Base-by-base conservation (phyloP, 2,329 filamentous ascomycete species). In the Davidsoniella virescens region DNA sequence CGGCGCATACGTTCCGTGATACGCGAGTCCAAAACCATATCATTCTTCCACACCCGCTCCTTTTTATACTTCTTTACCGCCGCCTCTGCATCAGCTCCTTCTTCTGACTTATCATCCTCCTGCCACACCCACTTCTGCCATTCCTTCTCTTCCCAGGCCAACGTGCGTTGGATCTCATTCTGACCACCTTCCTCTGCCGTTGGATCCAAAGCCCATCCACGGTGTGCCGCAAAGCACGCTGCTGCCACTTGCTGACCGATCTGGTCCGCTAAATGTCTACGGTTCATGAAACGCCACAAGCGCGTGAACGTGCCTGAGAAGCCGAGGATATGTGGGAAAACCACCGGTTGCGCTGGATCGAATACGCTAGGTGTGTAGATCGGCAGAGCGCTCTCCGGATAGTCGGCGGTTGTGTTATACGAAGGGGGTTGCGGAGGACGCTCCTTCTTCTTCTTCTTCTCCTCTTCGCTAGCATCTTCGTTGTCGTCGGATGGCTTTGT, bases 251-350 rank as follows among this genome's bases (percentile, higher is more conserved):
- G 80, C 40, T 85, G 81, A 47, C 92, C 92, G 54, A 95, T 80
- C 43, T 81, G 73, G 61, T 98, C 90, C 55, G 90, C 90, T n/a
- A 94, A 72, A 55, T 76, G 68, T 49, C 92, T 82, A 54, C 82
- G 81, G 63, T 82, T 94, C 54, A 98, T 71, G 72, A 88, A 98
- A 56, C 92, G 84, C 60, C 83, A 84, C 54, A 96, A 72, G 54
- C 92, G 82, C 56, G 80, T 83, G 0, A 87, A 84, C 2, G 90
- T 95, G 67, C 92, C 90, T 55, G 84, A 69, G 70, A 98, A 94
- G 54, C 92, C 92, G 26, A 98, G 81, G 52, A 95, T 75, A 63
- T 96, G 90, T 1, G 90, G 90, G 64, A 94, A 84, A 40, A 76
- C 70, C 53, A 98, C 73, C 12, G 83, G 72, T 20, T 75, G 70